Percentiles rank a stretch among this genome's conserved stretches.
Evolutionary conservation across 2,329 filamentous ascomycete genomes (phyloP).

Genomic region (Pezicula radicicola): DNA sequence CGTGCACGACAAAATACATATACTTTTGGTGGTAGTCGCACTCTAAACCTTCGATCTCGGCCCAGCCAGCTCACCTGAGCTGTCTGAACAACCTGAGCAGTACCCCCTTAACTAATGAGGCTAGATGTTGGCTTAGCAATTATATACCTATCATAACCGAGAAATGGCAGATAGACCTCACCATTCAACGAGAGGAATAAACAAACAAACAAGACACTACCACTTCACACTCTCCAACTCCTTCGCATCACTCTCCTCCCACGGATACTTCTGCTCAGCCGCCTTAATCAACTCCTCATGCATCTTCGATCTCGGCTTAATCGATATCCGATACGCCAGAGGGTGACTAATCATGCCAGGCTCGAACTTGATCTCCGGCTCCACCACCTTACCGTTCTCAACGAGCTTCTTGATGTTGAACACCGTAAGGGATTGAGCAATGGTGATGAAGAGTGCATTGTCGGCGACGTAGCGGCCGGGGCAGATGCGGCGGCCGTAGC

Average conservation of each 20-base stretch:
- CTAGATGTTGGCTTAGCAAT: no score
- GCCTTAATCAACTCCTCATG: conserved; percentile 30
- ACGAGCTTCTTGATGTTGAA: conserved; percentile 39
- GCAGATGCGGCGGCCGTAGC: conserved; percentile 17
- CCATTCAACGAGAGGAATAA: no score
- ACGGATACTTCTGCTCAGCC: conserved; percentile 33
- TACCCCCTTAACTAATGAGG: no score
- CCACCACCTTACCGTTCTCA: conserved; percentile 34
- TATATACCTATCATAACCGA: no score
- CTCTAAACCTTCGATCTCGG: no score
- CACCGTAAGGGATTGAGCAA: conserved; percentile 41
- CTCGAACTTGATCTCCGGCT: conserved; percentile 26
- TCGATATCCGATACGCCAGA: conserved; percentile 28
- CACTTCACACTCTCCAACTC: no score
- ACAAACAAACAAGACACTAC: no score
- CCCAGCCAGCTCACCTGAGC: no score
- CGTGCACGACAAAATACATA: no score
- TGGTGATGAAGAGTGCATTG: conserved; percentile 16
- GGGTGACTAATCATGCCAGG: conserved; percentile 36
- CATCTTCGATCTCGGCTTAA: conserved; percentile 31
- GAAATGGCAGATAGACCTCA: no score
- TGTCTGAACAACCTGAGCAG: no score
- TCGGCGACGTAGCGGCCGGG: conserved; percentile 7
- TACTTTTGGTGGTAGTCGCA: no score
- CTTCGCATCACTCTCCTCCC: conserved; percentile 34